Percentiles rank a stretch among this genome's conserved stretches.
Evolutionary conservation across 257 asterid genomes (phyloP).

Genomic region (Solanum chmielewskii): DNA sequence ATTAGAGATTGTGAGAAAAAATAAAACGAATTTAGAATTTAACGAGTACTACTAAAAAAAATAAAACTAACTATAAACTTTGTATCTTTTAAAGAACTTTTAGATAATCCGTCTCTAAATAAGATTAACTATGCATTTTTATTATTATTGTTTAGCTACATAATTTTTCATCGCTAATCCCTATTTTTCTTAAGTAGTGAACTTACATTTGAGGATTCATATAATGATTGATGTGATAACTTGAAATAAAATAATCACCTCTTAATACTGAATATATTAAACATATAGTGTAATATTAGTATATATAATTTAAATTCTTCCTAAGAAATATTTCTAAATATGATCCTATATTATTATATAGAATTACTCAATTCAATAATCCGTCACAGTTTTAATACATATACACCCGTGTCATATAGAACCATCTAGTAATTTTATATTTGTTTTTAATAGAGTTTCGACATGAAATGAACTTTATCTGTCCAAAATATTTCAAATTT

Average conservation of each 20-base stretch:
- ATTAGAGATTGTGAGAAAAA: background rate
- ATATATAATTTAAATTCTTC: background rate
- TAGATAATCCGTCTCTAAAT: background rate
- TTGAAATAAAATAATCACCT: background rate
- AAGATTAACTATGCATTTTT: background rate
- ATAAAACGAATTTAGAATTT: background rate
- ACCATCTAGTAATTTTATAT: background rate
- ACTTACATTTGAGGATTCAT: background rate
- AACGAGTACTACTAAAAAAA: background rate
- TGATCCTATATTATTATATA: background rate
- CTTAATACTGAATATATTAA: background rate
- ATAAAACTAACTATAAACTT: background rate
- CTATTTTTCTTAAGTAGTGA: background rate
- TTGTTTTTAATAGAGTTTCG: accelerated
- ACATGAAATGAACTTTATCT: background rate
- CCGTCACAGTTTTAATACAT: background rate
- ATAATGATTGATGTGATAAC: background rate
- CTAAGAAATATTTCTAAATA: background rate
- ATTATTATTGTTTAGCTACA: background rate
- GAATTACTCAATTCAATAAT: background rate
- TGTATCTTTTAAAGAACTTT: background rate
- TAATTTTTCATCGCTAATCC: background rate
- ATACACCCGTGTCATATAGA: background rate
- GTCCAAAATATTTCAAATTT: accelerated
- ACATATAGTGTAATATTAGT: background rate